Percentiles rank a stretch among this genome's conserved stretches.
Evolutionary conservation across 495 filamentous ascomycete species (phyloP).

Genomic region (Aeminium ludgeri): DNA sequence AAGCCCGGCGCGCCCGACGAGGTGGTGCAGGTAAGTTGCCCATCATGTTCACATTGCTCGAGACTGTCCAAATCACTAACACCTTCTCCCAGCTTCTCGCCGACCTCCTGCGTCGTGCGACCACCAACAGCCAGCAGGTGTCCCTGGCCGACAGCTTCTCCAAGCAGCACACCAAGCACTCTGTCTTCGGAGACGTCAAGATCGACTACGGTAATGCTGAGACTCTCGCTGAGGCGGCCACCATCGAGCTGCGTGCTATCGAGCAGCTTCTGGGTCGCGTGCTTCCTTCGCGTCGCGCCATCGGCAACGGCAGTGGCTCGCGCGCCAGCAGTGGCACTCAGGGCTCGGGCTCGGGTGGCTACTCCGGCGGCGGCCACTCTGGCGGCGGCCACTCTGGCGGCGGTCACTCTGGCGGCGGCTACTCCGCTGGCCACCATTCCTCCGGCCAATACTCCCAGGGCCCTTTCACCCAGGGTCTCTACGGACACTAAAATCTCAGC

Average conservation of each 20-base stretch:
- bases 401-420: too few relatives aligned
- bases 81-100: conserved; percentile 41
- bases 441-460: too few relatives aligned
- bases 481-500: too few relatives aligned
- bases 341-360: too few relatives aligned
- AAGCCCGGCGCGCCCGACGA: conserved; percentile 5
- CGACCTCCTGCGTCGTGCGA: conserved; percentile 33
- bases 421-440: too few relatives aligned
- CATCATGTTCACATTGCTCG: neutral
- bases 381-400: too few relatives aligned
- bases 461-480: too few relatives aligned
- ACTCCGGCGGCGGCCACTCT: too few relatives aligned
- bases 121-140: conserved; percentile 19
- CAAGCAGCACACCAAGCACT: neutral
- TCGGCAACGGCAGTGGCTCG: too few relatives aligned
- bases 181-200: conserved; percentile 7
- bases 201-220: conserved; percentile 8
- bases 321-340: too few relatives aligned
- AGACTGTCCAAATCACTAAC: conserved; percentile 22
- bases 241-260: conserved; percentile 7
- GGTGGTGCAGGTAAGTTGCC: conserved; percentile 10
- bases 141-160: conserved; percentile 23
- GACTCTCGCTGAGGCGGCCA: conserved; percentile 5
- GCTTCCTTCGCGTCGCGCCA: conserved; percentile 1
- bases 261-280: conserved; percentile 5